Conservation (phyloP, 176 grass and related monocot species). For the Avena sativa region DNA sequence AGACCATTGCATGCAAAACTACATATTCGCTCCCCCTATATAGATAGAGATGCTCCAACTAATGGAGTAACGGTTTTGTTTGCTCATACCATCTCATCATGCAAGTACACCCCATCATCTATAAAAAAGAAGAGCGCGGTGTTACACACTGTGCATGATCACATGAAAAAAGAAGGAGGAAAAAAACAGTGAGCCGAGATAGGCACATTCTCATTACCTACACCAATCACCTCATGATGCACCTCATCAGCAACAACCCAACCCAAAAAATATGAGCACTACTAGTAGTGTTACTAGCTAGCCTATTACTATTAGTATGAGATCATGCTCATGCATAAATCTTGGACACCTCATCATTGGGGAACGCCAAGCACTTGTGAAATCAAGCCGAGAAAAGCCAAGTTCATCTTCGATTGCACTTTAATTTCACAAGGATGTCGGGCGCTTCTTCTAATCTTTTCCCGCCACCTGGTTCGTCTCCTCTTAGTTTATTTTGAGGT, state of each 20-base stretch:
- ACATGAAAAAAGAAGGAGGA: too few species aligned
- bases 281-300: background rate
- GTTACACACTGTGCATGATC: background rate
- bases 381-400: conserved; percentile 5
- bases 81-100: conserved; percentile 14
- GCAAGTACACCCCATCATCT: background rate
- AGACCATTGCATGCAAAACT: conserved; percentile 29
- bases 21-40: background rate
- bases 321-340: background rate
- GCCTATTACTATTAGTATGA: background rate
- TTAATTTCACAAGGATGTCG: background rate
- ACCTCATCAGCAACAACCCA: background rate
- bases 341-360: too few species aligned
- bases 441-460: background rate
- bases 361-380: too few species aligned
- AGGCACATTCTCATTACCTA: background rate
- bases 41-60: conserved; percentile 1
- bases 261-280: conserved; percentile 33
- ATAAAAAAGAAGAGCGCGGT: background rate
- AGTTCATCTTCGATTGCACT: background rate
- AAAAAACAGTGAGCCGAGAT: background rate
- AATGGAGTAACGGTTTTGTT: conserved; percentile 1
- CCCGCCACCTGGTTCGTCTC: background rate
- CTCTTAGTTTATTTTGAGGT: background rate
- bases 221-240: background rate